A percentile compares a stretch with the other conserved stretches of the same genome.
Evolutionary conservation across 139 green algal genomes (phyloP).

Genomic region (Haematococcus sp.): DNA sequence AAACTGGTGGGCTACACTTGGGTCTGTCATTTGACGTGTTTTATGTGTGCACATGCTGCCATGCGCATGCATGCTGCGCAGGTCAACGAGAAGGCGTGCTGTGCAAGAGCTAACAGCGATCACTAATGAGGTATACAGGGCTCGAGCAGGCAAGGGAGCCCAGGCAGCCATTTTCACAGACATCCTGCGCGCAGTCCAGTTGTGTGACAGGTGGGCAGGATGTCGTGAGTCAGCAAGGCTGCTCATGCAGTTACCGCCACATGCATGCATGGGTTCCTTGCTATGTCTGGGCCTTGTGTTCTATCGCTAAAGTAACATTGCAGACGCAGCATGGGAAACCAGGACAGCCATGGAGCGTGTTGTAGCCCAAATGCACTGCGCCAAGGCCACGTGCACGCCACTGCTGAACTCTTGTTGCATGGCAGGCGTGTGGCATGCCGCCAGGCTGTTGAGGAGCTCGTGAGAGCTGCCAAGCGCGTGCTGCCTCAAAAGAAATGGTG

Average conservation of each 20-base stretch:
- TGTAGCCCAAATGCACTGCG: too few species aligned
- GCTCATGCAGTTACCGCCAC: background rate
- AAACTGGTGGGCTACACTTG: background rate
- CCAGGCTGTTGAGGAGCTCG: conserved; percentile 7
- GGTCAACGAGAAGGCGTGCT: background rate
- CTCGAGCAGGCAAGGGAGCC: background rate
- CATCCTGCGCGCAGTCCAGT: background rate
- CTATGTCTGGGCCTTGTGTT: too few species aligned
- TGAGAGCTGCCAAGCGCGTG: background rate
- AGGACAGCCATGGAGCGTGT: too few species aligned
- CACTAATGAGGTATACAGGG: background rate
- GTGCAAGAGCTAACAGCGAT: background rate
- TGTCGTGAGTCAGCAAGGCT: too few species aligned
- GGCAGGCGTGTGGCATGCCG: conserved; percentile 1
- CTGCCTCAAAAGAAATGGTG: conserved; percentile 31
- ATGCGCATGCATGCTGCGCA: conserved; percentile 7
- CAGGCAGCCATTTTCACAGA: conserved; percentile 11
- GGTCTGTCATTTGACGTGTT: background rate
- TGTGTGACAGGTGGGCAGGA: background rate
- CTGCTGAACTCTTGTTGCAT: too few species aligned
- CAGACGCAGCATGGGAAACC: too few species aligned
- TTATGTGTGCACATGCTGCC: background rate
- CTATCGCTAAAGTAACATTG: too few species aligned
- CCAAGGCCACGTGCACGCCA: too few species aligned
- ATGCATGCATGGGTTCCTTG: too few species aligned